phyloP scores from a whole-genome alignment of 2,329 filamentous ascomycete species.

The Aspergillus sp. region DNA sequence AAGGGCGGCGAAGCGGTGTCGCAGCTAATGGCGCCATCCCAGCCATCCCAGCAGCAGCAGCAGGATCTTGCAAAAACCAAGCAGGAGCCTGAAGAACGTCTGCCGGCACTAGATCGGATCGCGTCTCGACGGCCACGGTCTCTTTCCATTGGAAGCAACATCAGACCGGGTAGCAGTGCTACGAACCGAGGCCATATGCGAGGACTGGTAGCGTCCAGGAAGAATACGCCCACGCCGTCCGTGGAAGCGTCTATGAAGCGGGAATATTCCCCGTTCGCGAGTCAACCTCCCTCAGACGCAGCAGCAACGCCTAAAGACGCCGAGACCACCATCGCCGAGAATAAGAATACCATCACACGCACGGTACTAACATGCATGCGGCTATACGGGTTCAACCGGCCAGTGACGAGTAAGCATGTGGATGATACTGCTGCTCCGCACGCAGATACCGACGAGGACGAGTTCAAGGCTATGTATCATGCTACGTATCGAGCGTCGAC shows the following conservation, averaged over 20 bases:
- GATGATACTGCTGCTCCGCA: neutral
- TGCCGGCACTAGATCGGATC: slow-evolving; percentile 21
- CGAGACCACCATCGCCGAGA: slow-evolving; percentile 26
- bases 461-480: slow-evolving; percentile 39
- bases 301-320: slow-evolving; percentile 16
- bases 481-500: slow-evolving; percentile 36
- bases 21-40: slow-evolving; percentile 29
- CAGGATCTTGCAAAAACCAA: slow-evolving; percentile 25
- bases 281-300: slow-evolving; percentile 9
- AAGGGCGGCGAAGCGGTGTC: slow-evolving; percentile 34
- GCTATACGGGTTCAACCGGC: slow-evolving; percentile 35
- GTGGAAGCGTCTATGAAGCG: slow-evolving; percentile 13
- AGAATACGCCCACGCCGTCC: slow-evolving; percentile 19
- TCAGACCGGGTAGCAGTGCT: slow-evolving; percentile 11
- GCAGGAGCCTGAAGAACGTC: slow-evolving; percentile 26
- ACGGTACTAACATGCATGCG: slow-evolving; percentile 39
- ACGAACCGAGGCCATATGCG: slow-evolving; percentile 11
- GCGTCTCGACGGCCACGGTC: slow-evolving; percentile 24
- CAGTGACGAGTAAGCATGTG: slow-evolving; percentile 14
- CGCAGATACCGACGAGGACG: slow-evolving; percentile 26
- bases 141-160: slow-evolving; percentile 17
- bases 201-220: slow-evolving; percentile 5
- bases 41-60: slow-evolving; percentile 19
- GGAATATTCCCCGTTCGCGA: slow-evolving; percentile 5
- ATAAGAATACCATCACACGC: slow-evolving; percentile 35